phyloP scores from a whole-genome alignment of 73 alveolate genomes.

The Blepharisma japonicum region DNA sequence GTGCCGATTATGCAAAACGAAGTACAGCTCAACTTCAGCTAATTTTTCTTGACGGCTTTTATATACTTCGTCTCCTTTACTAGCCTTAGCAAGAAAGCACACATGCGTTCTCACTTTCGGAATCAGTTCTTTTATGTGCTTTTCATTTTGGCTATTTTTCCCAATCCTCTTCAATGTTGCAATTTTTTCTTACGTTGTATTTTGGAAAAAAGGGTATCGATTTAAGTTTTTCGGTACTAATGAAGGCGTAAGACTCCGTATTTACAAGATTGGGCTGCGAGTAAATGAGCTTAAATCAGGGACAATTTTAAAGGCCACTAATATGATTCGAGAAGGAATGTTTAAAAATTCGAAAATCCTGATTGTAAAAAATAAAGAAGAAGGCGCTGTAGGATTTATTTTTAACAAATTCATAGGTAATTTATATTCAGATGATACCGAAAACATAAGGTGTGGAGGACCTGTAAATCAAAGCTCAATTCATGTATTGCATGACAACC shows the following conservation, averaged over 20 bases:
- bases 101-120: background rate
- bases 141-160: background rate
- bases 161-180: background rate
- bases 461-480: background rate
- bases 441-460: background rate
- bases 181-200: background rate
- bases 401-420: conserved; percentile 15
- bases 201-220: background rate
- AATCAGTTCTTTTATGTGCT: background rate
- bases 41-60: background rate
- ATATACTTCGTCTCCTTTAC: background rate
- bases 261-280: background rate
- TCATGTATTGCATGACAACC: background rate
- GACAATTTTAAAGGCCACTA: conserved; percentile 7
- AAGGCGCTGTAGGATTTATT: conserved; percentile 13
- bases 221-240: background rate
- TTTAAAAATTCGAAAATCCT: background rate
- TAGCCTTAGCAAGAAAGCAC: background rate
- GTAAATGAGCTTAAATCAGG: background rate
- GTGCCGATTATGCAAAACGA: conserved; percentile 13
- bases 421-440: background rate
- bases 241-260: background rate
- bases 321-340: background rate
- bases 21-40: background rate
- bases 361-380: background rate